A percentile compares a stretch with the other conserved stretches of the same genome.
phyloP scores from a whole-genome alignment of 352 stramenopile genomes.

The Globisporangium acanthophoron region DNA sequence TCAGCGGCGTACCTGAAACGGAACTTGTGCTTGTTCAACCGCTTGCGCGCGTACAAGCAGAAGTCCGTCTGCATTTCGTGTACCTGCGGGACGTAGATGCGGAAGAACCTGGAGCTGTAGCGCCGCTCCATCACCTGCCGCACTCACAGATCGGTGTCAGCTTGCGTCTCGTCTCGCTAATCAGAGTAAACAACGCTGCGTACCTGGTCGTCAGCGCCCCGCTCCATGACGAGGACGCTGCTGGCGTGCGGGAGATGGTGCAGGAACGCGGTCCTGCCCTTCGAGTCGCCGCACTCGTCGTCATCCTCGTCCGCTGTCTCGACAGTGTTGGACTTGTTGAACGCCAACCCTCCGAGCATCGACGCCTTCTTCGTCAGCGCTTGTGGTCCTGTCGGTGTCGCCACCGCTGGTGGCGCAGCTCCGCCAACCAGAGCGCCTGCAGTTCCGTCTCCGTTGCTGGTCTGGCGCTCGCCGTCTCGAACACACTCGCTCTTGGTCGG shows the following conservation, averaged over 20 bases:
- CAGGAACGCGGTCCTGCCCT: conserved; percentile 50
- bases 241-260: conserved; percentile 45
- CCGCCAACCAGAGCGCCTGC: background rate
- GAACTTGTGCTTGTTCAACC: conserved; percentile 68
- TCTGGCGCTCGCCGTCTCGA: conserved; percentile 3
- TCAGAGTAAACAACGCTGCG: background rate
- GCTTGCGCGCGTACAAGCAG: conserved; percentile 72
- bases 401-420: background rate
- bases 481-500: conserved; percentile 21
- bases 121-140: conserved; percentile 30
- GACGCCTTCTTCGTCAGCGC: conserved; percentile 4
- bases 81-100: conserved; percentile 71
- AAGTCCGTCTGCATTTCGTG: conserved; percentile 64
- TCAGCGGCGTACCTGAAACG: conserved; percentile 48
- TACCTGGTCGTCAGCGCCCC: conserved; percentile 37
- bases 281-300: conserved; percentile 29
- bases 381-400: background rate
- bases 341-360: conserved; percentile 10
- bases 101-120: conserved; percentile 69
- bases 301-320: conserved; percentile 13
- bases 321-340: conserved; percentile 18
- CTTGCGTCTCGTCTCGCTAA: background rate
- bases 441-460: background rate
- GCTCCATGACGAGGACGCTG: conserved; percentile 72
- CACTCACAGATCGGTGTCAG: background rate